Percentiles rank a stretch among this genome's conserved stretches.
Evolutionary conservation across 2,329 filamentous ascomycete genomes (phyloP).

Genomic region (Penicillium sp.): DNA sequence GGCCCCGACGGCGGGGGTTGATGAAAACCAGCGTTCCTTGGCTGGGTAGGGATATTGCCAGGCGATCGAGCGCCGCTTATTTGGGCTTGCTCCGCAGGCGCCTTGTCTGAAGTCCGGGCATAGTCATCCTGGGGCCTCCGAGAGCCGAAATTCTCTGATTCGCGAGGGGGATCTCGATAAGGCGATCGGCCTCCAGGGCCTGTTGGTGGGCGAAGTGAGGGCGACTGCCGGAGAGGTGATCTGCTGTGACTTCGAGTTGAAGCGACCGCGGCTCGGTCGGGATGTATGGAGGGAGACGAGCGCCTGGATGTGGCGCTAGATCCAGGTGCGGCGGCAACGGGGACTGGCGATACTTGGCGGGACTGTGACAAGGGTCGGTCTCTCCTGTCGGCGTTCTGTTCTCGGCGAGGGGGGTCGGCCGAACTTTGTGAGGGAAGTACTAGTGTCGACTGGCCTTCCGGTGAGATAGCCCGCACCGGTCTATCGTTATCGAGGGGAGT

Average conservation of each 20-base stretch:
- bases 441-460: conserved; percentile 31
- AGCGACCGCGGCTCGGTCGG: conserved; percentile 53
- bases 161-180: conserved; percentile 17
- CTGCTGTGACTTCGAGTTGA: conserved; percentile 36
- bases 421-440: conserved; percentile 57
- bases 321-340: conserved; percentile 55
- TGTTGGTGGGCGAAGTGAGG: conserved; percentile 25
- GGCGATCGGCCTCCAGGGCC: conserved; percentile 21
- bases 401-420: conserved; percentile 52
- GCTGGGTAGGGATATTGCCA: conserved; percentile 34
- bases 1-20: conserved; percentile 42
- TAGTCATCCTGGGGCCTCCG: conserved; percentile 1
- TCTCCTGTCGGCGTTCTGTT: conserved; percentile 51
- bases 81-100: conserved; percentile 23
- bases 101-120: conserved; percentile 2
- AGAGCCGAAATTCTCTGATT: background rate
- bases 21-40: conserved; percentile 31
- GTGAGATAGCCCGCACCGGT: conserved; percentile 33
- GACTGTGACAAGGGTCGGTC: conserved; percentile 57
- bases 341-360: conserved; percentile 44
- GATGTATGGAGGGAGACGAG: conserved; percentile 62
- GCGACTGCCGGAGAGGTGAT: conserved; percentile 29
- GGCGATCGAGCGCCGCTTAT: conserved; percentile 17
- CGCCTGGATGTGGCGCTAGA: conserved; percentile 62
- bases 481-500: conserved; percentile 31